Evolutionary conservation across 306 rosid species (phyloP).

Genomic region (Erythrophleum fordii): DNA sequence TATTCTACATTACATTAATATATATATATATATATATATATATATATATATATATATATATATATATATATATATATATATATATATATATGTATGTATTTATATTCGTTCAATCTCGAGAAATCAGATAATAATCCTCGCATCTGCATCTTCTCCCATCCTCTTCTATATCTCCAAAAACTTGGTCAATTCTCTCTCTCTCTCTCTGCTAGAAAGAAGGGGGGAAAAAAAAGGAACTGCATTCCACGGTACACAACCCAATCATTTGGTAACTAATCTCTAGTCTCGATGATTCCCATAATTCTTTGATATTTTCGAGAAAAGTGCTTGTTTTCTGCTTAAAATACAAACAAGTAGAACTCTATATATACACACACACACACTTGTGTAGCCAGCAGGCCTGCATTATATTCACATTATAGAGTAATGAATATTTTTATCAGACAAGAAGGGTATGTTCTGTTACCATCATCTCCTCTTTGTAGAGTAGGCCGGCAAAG

Average conservation of each 20-base stretch:
- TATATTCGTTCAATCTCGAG: conserved; percentile 46
- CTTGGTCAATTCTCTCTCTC: conserved; percentile 50
- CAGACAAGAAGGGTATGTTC: conserved; percentile 27
- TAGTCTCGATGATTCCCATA: conserved; percentile 53
- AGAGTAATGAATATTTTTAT: conserved; percentile 32
- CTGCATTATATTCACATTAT: conserved; percentile 38
- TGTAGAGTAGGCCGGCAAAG: conserved; percentile 63
- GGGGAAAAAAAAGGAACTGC: conserved; percentile 34
- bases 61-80: conserved; percentile 16
- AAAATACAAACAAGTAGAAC: neutral
- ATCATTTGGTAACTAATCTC: conserved; percentile 49
- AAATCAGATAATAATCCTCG: conserved; percentile 46
- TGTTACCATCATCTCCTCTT: conserved; percentile 39
- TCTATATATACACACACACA: conserved; percentile 2
- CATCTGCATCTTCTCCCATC: conserved; percentile 28
- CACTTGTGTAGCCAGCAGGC: conserved; percentile 47
- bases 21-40: conserved; percentile 4
- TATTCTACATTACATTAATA: conserved; percentile 1
- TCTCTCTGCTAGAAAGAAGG: conserved; percentile 39
- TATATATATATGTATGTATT: conserved; percentile 1
- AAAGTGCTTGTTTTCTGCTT: conserved; percentile 40
- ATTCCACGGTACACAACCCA: conserved; percentile 33
- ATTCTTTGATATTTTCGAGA: conserved; percentile 38
- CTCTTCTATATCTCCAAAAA: conserved; percentile 38
- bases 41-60: neutral